These are phyloP conservation scores for Picea abies DNA, from an alignment of 83 land plant species.

Conservation along the genomic window DNA sequence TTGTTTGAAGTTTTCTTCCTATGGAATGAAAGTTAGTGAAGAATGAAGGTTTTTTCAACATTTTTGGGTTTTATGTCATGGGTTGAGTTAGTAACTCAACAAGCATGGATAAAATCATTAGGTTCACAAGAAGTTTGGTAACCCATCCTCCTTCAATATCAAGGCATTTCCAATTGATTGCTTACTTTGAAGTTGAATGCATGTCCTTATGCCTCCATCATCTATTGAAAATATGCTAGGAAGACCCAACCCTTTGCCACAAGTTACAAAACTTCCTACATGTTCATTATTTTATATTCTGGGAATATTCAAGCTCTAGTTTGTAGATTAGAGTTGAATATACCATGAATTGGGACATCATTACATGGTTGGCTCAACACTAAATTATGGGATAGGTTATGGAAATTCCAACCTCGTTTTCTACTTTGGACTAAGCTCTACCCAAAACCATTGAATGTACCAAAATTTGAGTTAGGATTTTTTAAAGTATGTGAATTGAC, in stretches of 20 bases:
- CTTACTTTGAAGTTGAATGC: background rate
- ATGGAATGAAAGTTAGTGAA: too few species aligned
- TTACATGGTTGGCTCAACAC: background rate
- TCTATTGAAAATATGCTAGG: background rate
- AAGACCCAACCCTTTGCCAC: background rate
- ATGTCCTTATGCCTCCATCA: background rate
- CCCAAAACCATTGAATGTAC: background rate
- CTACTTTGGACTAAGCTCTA: background rate
- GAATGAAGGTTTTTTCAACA: too few species aligned
- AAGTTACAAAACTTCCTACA: background rate
- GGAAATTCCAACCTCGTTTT: background rate
- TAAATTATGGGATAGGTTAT: background rate
- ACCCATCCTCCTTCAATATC: background rate
- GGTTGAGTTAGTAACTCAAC: too few species aligned
- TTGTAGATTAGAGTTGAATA: background rate
- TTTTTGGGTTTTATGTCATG: too few species aligned
- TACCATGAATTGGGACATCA: too few species aligned
- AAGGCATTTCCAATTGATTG: background rate
- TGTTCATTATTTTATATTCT: background rate
- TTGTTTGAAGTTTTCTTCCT: too few species aligned
- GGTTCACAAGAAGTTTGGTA: slow-evolving; percentile 14
- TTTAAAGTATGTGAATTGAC: slow-evolving; percentile 6
- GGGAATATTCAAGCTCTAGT: background rate
- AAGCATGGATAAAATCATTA: too few species aligned
- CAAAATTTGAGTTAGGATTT: background rate